phyloP scores from a whole-genome alignment of 2,329 filamentous ascomycete genomes.

The Paecilomyces variotii region DNA sequence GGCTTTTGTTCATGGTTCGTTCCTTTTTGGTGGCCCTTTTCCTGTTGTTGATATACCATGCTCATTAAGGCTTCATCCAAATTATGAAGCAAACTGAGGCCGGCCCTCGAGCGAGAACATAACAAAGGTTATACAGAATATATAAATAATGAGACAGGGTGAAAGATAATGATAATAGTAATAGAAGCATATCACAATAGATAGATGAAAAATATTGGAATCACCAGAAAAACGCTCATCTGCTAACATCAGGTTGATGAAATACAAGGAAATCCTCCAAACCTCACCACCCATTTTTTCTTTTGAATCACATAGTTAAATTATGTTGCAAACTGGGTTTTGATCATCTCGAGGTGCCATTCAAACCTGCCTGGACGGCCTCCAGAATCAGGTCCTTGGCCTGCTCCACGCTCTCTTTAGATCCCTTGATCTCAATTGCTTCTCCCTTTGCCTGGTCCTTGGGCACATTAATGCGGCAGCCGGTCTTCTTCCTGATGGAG shows the following conservation, averaged over 20 bases:
- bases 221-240: background rate
- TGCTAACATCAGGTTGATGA: background rate
- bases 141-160: background rate
- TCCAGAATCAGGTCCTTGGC: slow-evolving; percentile 84
- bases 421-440: slow-evolving; percentile 83
- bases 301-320: background rate
- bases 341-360: slow-evolving; percentile 6
- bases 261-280: background rate
- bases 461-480: slow-evolving; percentile 89
- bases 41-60: background rate
- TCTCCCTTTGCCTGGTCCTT: slow-evolving; percentile 66
- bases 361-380: slow-evolving; percentile 52
- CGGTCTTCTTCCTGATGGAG: slow-evolving; percentile 81
- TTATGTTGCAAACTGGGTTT: background rate
- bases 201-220: background rate
- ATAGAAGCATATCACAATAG: background rate
- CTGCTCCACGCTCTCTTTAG: slow-evolving; percentile 70
- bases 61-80: background rate
- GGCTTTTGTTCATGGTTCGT: background rate
- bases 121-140: background rate
- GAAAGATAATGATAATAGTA: background rate
- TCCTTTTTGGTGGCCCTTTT: background rate
- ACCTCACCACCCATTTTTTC: background rate
- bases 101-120: background rate
- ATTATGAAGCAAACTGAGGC: background rate